These are phyloP conservation scores for Straminergon stramineum DNA, from an alignment of 225 moss, liverwort and hornwort species.

Conservation along the genomic window DNA sequence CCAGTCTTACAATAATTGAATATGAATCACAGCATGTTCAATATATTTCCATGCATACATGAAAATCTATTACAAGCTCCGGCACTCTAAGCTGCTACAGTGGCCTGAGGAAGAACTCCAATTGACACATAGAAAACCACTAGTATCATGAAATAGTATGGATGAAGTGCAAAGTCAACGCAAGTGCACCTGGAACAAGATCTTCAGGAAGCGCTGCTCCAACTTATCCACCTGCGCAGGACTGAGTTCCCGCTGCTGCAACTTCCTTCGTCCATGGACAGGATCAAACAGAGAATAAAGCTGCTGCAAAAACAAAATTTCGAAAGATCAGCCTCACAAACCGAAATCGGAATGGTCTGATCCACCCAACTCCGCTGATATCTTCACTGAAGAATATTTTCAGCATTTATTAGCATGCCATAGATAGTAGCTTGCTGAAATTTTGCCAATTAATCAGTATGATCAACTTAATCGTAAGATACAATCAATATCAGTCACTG, in stretches of 20 bases:
- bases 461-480: background rate
- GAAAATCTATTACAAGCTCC: background rate
- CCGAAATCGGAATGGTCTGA: background rate
- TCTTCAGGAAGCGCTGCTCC: conserved; percentile 48
- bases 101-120: background rate
- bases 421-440: background rate
- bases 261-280: conserved; percentile 34
- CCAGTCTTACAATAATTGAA: background rate
- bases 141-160: background rate
- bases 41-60: background rate
- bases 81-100: background rate
- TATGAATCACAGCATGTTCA: background rate
- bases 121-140: background rate
- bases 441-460: background rate
- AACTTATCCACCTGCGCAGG: conserved; percentile 32
- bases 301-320: conserved; percentile 24
- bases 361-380: background rate
- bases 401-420: background rate
- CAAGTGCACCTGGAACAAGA: conserved; percentile 45
- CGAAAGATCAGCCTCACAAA: background rate
- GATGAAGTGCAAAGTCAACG: background rate
- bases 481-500: background rate
- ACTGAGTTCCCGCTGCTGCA: conserved; percentile 33
- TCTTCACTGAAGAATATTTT: background rate
- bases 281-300: conserved; percentile 55